Base-by-base conservation (phyloP, 768 basidiomycete genomes). In the Collybia sp. region DNA sequence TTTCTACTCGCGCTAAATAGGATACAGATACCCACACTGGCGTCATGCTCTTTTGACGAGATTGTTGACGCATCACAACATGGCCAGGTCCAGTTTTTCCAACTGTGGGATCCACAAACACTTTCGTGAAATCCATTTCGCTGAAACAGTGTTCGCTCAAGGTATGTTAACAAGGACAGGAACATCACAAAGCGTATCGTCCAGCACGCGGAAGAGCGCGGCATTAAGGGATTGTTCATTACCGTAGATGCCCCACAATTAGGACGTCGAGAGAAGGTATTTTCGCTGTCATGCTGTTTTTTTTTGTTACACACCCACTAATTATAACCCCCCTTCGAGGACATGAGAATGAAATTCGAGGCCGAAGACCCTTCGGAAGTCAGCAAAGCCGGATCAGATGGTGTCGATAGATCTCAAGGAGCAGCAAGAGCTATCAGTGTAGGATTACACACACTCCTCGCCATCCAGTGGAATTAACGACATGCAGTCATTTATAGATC, bases 201-300 rank as follows among this genome's bases (percentile, higher is more conserved):
- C 0, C 81, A 88, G 55, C 90, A 95, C 52, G 96, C 96, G 1
- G 93, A 94, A 65, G 70, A 76, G 51, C 80, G 93, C 19, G 95
- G 95, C 2, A 79, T 99, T 59, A 94, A 93, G 62, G 95, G 77
- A 3, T 70, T 98, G 11, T 97, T 98, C 65, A 96, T 98, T 61
- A 97, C 95, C 0, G 95, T 98, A 19, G 95, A 98, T 67, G 95
- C 95, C 0, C 95, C 95, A 5, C 93, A 96, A 54, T 82, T 98
- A 9, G 95, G 95, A 37, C 80, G 93, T 11, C 78, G 94, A 48
- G 93, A 95, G 63, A 93, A 94, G 68, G 81, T 70, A n/a, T 45
- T 20, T 39, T 36, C 25, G 17, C 8, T 33, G 15, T 19, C 17
- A 15, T 16, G 30, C 15, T 36, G 12, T 12, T 37, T 37, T 34